Percentiles rank a stretch among this genome's conserved stretches.
These are phyloP conservation scores for Drechslerella dactyloides DNA, from an alignment of 2,329 filamentous ascomycete genomes.

Conservation along the genomic window DNA sequence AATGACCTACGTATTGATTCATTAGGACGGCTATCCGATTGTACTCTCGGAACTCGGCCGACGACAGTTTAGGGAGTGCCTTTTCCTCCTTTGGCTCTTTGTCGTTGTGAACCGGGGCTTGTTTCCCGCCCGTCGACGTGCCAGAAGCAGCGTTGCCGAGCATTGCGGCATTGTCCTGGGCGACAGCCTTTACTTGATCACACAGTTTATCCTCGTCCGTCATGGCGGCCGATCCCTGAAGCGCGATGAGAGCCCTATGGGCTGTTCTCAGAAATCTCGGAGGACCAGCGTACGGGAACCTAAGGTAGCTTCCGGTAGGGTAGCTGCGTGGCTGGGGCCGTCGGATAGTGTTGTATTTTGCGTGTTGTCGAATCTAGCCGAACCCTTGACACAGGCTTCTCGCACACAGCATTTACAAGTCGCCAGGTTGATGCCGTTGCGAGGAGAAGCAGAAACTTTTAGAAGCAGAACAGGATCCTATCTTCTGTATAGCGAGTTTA, in stretches of 20 bases:
- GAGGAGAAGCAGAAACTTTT: background rate
- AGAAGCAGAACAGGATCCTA: background rate
- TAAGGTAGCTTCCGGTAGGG: background rate
- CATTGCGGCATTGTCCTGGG: conserved; percentile 27
- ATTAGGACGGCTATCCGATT: conserved; percentile 77
- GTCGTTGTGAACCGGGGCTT: conserved; percentile 8
- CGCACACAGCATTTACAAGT: conserved; percentile 9
- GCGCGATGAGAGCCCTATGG: background rate
- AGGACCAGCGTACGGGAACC: no score
- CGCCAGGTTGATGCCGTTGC: background rate
- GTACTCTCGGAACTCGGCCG: conserved; percentile 71
- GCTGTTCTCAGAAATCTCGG: background rate
- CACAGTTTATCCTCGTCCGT: conserved; percentile 23
- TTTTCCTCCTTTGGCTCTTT: conserved; percentile 20
- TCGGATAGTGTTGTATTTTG: conserved; percentile 31
- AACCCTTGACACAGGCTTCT: background rate
- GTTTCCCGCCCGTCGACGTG: background rate
- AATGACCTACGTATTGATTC: conserved; percentile 70
- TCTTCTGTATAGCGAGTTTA: background rate
- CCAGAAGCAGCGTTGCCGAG: conserved; percentile 7
- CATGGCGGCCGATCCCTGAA: conserved; percentile 1
- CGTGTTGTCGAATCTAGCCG: conserved; percentile 31
- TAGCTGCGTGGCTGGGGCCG: background rate
- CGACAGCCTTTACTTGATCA: conserved; percentile 28
- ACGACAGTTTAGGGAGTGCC: conserved; percentile 67